Base-by-base conservation (phyloP, 164 flowering plant species). In the Vitis rupestris region DNA sequence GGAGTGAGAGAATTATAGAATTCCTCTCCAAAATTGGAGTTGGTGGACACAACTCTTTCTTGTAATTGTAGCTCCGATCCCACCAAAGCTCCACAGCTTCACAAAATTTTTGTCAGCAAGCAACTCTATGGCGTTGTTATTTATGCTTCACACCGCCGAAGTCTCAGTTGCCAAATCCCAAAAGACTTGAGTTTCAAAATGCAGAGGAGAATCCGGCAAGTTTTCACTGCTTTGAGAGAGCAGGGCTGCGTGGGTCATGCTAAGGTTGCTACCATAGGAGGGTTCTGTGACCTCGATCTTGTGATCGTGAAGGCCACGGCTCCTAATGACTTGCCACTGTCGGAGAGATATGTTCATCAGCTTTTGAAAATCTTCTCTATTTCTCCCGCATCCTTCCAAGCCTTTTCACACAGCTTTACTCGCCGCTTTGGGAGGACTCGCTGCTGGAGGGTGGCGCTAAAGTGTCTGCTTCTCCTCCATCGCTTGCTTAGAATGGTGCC, bases 371-470 rank as follows among this genome's bases (percentile, higher is more conserved):
- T 88, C 49, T 81, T 90, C 78, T 66, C 84, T 37, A 37, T 84
- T 61, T 85, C 85, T 0, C 81, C 87, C 0, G 68, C 87, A 7
- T 82, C 88, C 8, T 65, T 74, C 50, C 71, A 77, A 0, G 70
- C 81, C 3, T 87, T 90, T 62, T 67, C 82, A 0, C 70, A 80
- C 7, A 59, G 85, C 74, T 87, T 90, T 71, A 68, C 83, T 16
- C 81, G 84, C 50, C 82, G 92, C 2, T 85, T 90, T 44, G 75
- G 77, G 47, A 76, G 65, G 19, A 86, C 94, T 3, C 74, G 52
- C 2, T 74, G 78, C 65, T 90, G 92, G 91, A 74, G 87, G 13
- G 94, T 88, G 47, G 90, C 90, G 1, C 76, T 90, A 56, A 88
- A 90, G 72, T 90, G 89, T 67, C 71, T 90, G 0, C 56, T 82